phyloP scores from a whole-genome alignment of 2,329 filamentous ascomycete species.

The Pezicula carpinea region DNA sequence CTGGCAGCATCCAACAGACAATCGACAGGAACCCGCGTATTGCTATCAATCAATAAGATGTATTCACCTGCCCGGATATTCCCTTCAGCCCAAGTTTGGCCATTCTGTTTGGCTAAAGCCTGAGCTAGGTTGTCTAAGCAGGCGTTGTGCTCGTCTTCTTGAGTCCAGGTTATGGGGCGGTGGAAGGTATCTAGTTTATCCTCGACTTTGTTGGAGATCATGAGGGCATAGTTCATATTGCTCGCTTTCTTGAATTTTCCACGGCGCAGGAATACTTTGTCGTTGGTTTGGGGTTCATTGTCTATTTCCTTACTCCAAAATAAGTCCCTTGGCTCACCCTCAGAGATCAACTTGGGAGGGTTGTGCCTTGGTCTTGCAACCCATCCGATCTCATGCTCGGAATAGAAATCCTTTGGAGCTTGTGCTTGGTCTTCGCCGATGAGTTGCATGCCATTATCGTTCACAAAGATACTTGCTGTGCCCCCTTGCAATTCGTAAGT shows the following conservation, averaged over 20 bases:
- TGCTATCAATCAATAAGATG: conserved; percentile 63
- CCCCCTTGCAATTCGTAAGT: conserved; percentile 60
- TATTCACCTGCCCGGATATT: conserved; percentile 57
- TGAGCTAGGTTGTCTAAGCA: conserved; percentile 44
- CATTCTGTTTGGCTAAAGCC: conserved; percentile 42
- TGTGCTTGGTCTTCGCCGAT: conserved; percentile 44
- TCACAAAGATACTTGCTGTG: conserved; percentile 62
- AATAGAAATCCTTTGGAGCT: conserved; percentile 49
- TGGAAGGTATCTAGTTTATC: conserved; percentile 53
- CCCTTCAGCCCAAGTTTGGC: conserved; percentile 53
- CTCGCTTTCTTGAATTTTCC: conserved; percentile 69
- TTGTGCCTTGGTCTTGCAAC: conserved; percentile 46
- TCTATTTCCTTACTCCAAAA: too few species aligned
- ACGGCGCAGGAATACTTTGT: conserved; percentile 42
- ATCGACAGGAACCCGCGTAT: conserved; percentile 63
- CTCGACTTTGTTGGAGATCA: conserved; percentile 21
- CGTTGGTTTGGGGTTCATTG: neutral
- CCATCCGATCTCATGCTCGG: conserved; percentile 54
- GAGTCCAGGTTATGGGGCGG: neutral
- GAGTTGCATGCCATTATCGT: conserved; percentile 65
- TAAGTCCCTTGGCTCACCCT: too few species aligned
- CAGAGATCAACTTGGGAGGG: too few species aligned
- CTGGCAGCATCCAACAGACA: conserved; percentile 65
- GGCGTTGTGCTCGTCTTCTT: conserved; percentile 33
- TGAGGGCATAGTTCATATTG: conserved; percentile 64